Conservation (phyloP, 1,284 basidiomycete genomes). For the Schizophyllum commune region DNA sequence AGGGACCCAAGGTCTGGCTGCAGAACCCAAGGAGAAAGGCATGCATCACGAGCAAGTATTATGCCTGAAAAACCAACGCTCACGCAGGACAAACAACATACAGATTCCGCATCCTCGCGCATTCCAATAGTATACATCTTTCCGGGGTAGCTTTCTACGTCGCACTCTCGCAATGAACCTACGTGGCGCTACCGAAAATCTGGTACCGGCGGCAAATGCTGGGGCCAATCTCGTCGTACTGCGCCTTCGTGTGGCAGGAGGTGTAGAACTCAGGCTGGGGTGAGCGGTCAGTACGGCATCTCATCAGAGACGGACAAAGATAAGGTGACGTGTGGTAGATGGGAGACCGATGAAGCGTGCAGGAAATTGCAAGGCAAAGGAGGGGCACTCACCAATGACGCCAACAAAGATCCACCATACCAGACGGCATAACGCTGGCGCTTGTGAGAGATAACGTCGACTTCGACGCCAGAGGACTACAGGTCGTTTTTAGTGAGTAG, state of each 20-base stretch:
- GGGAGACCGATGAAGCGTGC: not conserved
- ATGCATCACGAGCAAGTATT: no score
- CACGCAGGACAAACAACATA: no score
- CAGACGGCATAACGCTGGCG: slow-evolving; percentile 97
- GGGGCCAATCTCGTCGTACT: slow-evolving; percentile 96
- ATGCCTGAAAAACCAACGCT: no score
- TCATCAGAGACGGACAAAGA: slow-evolving; percentile 2
- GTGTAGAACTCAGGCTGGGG: slow-evolving; percentile 90
- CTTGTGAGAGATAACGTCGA: slow-evolving; percentile 98
- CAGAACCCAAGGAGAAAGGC: no score
- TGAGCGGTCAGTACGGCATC: slow-evolving; percentile 9
- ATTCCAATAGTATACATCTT: not conserved
- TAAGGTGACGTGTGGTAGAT: not conserved
- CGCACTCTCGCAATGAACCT: slow-evolving; percentile 12
- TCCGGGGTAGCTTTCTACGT: not conserved
- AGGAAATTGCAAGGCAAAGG: not conserved
- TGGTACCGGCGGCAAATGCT: slow-evolving; percentile 93
- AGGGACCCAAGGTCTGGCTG: no score
- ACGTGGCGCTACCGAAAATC: slow-evolving; percentile 88
- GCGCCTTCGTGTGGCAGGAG: slow-evolving; percentile 95
- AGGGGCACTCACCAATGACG: slow-evolving; percentile 65
- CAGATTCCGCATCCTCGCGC: no score
- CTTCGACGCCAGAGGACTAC: slow-evolving; percentile 89
- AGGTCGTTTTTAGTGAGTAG: slow-evolving; percentile 5
- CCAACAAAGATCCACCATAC: slow-evolving; percentile 95